Evolutionary conservation across 495 filamentous ascomycete species (phyloP), one percentile per base, ranked within the genome.

Genomic region (Letharia lupina): DNA sequence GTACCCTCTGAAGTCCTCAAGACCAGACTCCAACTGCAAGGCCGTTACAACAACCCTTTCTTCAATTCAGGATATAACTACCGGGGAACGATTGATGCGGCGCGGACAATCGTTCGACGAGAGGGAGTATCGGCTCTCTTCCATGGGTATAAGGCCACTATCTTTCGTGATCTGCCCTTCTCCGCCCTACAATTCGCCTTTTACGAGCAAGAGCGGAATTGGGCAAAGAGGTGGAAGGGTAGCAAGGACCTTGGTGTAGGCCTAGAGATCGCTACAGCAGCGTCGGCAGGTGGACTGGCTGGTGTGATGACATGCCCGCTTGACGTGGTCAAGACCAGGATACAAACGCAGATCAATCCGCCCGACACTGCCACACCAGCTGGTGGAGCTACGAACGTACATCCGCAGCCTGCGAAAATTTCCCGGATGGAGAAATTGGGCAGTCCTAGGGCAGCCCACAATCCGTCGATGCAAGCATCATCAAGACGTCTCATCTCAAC

Each of bases 1-100:
- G 95, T 98, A 11, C 95, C 94, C 11, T 94, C 91, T 28, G 95
- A 98, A 77, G 94, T 98, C 18, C 80, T 98, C 67, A 98, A 98
- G 75, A 98, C 94, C 20, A 86, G 94, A 35, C 81, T 98, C 28
- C 94, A 98, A 71, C 83, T 98, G 20, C 94, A 98, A 74, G 94
- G 94, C 40, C 89, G 92, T 44, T 89, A 89, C 73, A 96, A 98
- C 76, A 98, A 98, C 73, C 94, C 94, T 9, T 84, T 86, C 75
- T 97, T 97, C 77, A 78, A 84, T 56, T 95, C 91, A 1, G 94
- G 94, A 62, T 98, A 97, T 73, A 98, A 98, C 71, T 98, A 98
- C 73, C 86, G 86, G 66, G 84, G 84, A 7, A 92, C 88, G 3
- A 69, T 82, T 18, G 87, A 98, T 76, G 94, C 93, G 2, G 83